These are phyloP conservation scores for Francoa sonchifolia DNA, from an alignment of 441 rosid genomes.

Conservation along the genomic window DNA sequence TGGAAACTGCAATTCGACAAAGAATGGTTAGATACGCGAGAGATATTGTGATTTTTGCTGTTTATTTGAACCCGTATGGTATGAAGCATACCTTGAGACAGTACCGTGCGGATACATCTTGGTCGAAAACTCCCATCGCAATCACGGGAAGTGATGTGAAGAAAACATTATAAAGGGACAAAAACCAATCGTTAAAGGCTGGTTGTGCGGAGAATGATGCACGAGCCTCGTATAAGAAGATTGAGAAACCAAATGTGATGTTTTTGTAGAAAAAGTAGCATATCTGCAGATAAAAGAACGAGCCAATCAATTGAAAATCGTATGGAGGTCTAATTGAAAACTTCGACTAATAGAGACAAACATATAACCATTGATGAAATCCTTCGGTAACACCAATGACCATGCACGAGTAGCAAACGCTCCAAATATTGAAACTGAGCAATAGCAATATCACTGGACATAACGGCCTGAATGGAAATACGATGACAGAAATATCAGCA, in stretches of 20 bases:
- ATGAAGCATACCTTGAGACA: conserved; percentile 48
- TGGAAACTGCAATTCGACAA: conserved; percentile 46
- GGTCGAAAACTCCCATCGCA: conserved; percentile 88
- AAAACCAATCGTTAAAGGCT: conserved; percentile 80
- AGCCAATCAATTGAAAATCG: background rate
- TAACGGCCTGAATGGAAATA: conserved; percentile 51
- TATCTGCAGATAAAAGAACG: conserved; percentile 36
- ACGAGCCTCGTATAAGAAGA: conserved; percentile 76
- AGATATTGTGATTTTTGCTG: background rate
- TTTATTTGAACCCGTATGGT: background rate
- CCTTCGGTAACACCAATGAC: conserved; percentile 95
- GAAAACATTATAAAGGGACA: conserved; percentile 73
- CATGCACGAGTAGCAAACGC: conserved; percentile 80
- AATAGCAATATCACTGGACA: conserved; percentile 83
- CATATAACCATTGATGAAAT: conserved; percentile 78
- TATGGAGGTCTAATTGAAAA: background rate
- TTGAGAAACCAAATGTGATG: conserved; percentile 73
- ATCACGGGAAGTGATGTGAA: conserved; percentile 95
- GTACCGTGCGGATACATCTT: conserved; percentile 62
- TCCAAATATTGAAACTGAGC: conserved; percentile 81
- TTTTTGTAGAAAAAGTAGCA: conserved; percentile 98
- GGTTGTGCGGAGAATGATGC: conserved; percentile 83
- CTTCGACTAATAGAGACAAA: background rate
- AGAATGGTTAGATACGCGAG: background rate
- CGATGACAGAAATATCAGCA: no score